A percentile compares a stretch with the other conserved stretches of the same genome.
Evolutionary conservation across 192 early-diverging fungal genomes (phyloP).

Genomic region (Podila epigama): DNA sequence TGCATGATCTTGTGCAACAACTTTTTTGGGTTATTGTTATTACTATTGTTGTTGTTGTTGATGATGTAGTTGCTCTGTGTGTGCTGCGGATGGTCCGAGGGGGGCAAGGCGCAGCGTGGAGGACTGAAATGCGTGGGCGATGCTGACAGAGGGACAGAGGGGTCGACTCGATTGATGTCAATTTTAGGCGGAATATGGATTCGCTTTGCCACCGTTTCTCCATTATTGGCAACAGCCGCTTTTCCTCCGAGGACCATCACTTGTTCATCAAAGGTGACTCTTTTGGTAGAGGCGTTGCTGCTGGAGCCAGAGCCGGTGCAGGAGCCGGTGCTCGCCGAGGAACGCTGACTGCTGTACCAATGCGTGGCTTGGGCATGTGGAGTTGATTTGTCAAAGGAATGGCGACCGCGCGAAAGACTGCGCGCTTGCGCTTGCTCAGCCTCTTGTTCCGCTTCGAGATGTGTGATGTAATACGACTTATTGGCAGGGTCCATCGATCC

Average conservation of each 20-base stretch:
- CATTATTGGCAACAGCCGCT: conserved; percentile 3
- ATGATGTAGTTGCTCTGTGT: not conserved
- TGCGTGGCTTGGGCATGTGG: not conserved
- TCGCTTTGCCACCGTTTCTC: not conserved
- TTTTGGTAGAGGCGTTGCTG: conserved; percentile 9
- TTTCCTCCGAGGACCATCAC: conserved; percentile 22
- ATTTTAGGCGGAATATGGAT: not conserved
- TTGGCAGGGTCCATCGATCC: conserved; percentile 12
- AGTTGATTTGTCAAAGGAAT: not conserved
- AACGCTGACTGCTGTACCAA: no score
- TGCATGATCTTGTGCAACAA: conserved; percentile 22
- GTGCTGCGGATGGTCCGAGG: not conserved
- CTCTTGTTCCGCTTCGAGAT: not conserved
- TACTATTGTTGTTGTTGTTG: conserved; percentile 4
- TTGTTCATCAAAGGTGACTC: conserved; percentile 31
- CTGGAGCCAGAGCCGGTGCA: not conserved
- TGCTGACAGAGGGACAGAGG: conserved; percentile 1
- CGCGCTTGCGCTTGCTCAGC: not conserved
- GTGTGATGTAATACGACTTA: not conserved
- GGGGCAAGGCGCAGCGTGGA: not conserved
- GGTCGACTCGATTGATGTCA: conserved; percentile 1
- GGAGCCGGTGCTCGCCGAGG: no score
- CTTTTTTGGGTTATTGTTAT: not conserved
- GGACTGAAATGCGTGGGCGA: conserved; percentile 20
- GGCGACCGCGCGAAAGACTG: no score